Conservation (phyloP, 2,329 filamentous ascomycete genomes). For the Talaromyces atroroseus region DNA sequence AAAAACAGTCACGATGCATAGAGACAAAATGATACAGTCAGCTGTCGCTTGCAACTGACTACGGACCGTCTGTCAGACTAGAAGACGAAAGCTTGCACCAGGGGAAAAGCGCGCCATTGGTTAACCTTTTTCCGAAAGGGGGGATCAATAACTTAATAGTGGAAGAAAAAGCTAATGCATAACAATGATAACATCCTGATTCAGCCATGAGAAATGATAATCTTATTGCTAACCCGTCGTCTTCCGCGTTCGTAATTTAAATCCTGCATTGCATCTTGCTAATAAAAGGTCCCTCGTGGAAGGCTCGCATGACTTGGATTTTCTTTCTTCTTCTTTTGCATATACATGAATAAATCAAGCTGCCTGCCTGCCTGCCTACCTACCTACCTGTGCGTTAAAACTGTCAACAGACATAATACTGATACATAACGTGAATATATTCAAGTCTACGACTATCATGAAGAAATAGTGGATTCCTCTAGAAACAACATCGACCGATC, state of each 20-base stretch:
- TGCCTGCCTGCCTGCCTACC: no score
- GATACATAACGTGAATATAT: neutral
- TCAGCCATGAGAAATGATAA: neutral
- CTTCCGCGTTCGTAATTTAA: slow-evolving; percentile 23
- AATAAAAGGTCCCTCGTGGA: slow-evolving; percentile 7
- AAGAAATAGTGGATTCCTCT: neutral
- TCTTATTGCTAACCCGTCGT: slow-evolving; percentile 20
- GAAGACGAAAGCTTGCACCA: no score
- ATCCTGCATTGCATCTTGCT: neutral
- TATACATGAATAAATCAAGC: neutral
- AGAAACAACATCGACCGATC: neutral
- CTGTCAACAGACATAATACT: neutral
- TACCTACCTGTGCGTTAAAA: no score
- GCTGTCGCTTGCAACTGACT: slow-evolving; percentile 12
- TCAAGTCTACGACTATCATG: neutral
- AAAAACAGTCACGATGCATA: neutral
- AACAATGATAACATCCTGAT: slow-evolving; percentile 28
- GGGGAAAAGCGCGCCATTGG: neutral
- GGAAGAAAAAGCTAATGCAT: neutral
- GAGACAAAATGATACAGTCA: neutral
- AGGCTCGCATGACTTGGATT: slow-evolving; percentile 8
- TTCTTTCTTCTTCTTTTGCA: neutral
- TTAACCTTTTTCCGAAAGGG: neutral
- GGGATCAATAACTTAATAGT: neutral
- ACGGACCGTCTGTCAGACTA: neutral